Base-by-base conservation (phyloP, 805 yeast species). In the Myxozyma vanderwaltii region DNA sequence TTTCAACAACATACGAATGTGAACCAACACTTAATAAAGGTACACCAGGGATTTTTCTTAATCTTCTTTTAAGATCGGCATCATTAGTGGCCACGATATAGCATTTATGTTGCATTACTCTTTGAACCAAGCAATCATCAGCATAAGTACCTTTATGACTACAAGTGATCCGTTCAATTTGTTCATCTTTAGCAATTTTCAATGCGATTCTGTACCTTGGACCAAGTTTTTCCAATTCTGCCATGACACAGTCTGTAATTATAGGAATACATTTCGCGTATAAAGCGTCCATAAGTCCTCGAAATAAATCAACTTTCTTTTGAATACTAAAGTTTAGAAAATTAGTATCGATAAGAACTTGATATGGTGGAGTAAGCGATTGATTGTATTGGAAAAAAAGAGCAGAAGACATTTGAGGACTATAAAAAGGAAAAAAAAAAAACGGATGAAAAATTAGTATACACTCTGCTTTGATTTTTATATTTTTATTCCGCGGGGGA, bases 281-380 rank as follows among this genome's bases (percentile, higher is more conserved):
- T 40, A 92, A 77, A 59, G 95, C 82, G 73, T 92, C 98, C 98
- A 94, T 92, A 87, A 94, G 87, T 12, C 97, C 99, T 68, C 91
- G 82, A n/a, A 90, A 91, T 8, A 94, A 78, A 72, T 94, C 99
- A 55, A 94, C 85, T 70, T 94, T 94, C 77, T 94, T 94, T 73
- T 91, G 97, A 66, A 94, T 92, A 64, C 96, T 89, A 75, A 91
- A 91, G 77, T 94, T 94, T 74, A 94, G 89, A 75, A 94, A 94
- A 78, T 94, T 94, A 29, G 99, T 94, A 83, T 94, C 99, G 51
- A 94, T 86, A 19, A 94, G 80, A 3, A 94, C 92, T 73, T 94
- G 98, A 71, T 94, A 94, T 46, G 99, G 99, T n/a, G 99, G 99
- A 73, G 89, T 90, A 65, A 94, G 89, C 17, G 97, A 90, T 72